These are phyloP conservation scores for Exophiala spinifera DNA, from an alignment of 2,329 filamentous ascomycete genomes.

Conservation along the genomic window DNA sequence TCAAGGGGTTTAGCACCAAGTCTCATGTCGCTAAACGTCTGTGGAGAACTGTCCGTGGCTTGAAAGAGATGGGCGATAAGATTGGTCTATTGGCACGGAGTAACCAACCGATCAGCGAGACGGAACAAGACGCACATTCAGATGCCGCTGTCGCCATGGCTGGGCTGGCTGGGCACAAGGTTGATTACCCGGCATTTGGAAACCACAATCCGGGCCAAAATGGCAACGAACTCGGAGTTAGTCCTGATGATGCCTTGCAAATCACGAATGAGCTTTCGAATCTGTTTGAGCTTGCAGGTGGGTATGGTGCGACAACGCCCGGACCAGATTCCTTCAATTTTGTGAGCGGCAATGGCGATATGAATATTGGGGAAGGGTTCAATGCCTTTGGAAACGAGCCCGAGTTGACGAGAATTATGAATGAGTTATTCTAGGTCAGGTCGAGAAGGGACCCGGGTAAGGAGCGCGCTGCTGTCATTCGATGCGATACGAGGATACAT, in stretches of 20 bases:
- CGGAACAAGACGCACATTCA: conserved; percentile 54
- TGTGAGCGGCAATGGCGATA: conserved; percentile 34
- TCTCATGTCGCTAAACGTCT: conserved; percentile 61
- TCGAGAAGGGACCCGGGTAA: too few species aligned
- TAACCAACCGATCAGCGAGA: conserved; percentile 30
- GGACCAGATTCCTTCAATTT: conserved; percentile 33
- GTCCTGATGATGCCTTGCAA: conserved; percentile 58
- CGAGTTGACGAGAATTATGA: conserved; percentile 58
- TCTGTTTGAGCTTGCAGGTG: conserved; percentile 62
- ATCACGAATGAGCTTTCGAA: conserved; percentile 60
- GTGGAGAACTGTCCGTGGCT: conserved; percentile 62
- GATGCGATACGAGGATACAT: background rate
- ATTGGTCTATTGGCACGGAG: conserved; percentile 50
- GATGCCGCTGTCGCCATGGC: conserved; percentile 65
- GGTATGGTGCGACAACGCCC: conserved; percentile 39
- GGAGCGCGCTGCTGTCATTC: background rate
- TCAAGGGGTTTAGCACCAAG: conserved; percentile 60
- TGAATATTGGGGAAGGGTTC: conserved; percentile 18
- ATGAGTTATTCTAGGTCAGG: conserved; percentile 53
- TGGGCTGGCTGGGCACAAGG: conserved; percentile 60
- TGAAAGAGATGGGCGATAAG: conserved; percentile 62
- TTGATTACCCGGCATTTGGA: conserved; percentile 54
- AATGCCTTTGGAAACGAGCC: conserved; percentile 53
- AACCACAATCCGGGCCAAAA: conserved; percentile 29
- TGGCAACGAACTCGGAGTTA: conserved; percentile 46